Evolutionary conservation across 768 basidiomycete species (phyloP).

Genomic region (Leccinellum albellum): DNA sequence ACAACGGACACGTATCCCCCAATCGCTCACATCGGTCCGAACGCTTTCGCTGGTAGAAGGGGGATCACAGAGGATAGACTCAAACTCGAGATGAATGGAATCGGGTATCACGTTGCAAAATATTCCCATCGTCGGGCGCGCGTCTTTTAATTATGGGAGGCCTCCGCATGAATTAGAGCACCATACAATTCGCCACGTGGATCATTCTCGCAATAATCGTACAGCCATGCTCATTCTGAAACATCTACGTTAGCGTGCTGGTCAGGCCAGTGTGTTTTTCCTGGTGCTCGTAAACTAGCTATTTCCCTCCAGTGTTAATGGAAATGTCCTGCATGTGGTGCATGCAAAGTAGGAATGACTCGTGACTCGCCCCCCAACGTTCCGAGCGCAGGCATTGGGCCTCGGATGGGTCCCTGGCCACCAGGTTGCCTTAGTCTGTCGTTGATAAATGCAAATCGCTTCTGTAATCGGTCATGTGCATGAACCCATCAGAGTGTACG

Average conservation of each 20-base stretch:
- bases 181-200: neutral
- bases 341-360: conserved; percentile 24
- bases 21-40: conserved; percentile 21
- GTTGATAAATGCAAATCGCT: conserved; percentile 7
- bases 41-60: conserved; percentile 20
- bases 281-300: neutral
- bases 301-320: neutral
- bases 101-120: conserved; percentile 51
- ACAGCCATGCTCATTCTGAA: neutral
- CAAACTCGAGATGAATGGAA: conserved; percentile 33
- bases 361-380: conserved; percentile 23
- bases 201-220: neutral
- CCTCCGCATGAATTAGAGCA: neutral
- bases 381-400: conserved; percentile 24
- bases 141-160: conserved; percentile 3
- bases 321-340: conserved; percentile 2
- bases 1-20: conserved; percentile 51
- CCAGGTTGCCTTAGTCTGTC: conserved; percentile 2
- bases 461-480: conserved; percentile 9
- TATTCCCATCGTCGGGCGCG: conserved; percentile 35
- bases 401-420: conserved; percentile 7
- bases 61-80: conserved; percentile 19
- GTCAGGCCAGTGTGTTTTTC: neutral
- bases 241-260: neutral
- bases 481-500: neutral